Evolutionary conservation across 2,329 filamentous ascomycete species (phyloP), one percentile per base, ranked within the genome.

Genomic region (Diaporthe vexans): DNA sequence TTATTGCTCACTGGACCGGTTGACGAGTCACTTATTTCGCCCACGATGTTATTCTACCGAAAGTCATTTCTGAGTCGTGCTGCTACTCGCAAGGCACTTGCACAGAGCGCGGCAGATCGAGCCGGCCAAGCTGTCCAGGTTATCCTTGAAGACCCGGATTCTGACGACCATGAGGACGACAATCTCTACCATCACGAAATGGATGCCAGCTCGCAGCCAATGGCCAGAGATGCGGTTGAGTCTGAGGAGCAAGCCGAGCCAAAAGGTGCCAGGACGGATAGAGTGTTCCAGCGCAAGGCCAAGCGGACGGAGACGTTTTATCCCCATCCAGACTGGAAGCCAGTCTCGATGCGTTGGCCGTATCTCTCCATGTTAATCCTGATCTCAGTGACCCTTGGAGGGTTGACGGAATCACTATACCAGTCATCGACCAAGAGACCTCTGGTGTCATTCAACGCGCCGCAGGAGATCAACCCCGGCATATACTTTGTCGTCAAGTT

Each of bases 261-360:
- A 24, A 71, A 43, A 29, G 29, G 52, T 57, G n/a, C 26, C 58
- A 72, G 80, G 13, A 81, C 81, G 75, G 83, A 81, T 29, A 82
- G 84, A 19, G 85, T 83, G 1, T 83, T 85, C 57, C 81, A 83
- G 4, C 77, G 77, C n/a, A 82, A 81, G 51, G 7, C n/a, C 17
- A 81, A 83, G 72, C 83, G 83, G 69, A 85, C 85, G 0, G 84
- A 90, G 72, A 81, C 91, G 0, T 91, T 91, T 77, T 92, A 90
- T 76, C 90, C 91, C 0, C 88, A 90, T 74, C 89, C 90, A 3
- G 89, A 93, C 80, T 93, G 91, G 91, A 92, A 91, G 79, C 91
- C 91, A 0, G 88, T 91, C 75, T 88, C 88, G 0, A 93, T 93
- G 90, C 85, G 89, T 40, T 89, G 88, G 86, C 89, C 89, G 0